These are phyloP conservation scores for Trypanosoma platydactyli DNA, from an alignment of 208 protist genomes.

Conservation along the genomic window DNA sequence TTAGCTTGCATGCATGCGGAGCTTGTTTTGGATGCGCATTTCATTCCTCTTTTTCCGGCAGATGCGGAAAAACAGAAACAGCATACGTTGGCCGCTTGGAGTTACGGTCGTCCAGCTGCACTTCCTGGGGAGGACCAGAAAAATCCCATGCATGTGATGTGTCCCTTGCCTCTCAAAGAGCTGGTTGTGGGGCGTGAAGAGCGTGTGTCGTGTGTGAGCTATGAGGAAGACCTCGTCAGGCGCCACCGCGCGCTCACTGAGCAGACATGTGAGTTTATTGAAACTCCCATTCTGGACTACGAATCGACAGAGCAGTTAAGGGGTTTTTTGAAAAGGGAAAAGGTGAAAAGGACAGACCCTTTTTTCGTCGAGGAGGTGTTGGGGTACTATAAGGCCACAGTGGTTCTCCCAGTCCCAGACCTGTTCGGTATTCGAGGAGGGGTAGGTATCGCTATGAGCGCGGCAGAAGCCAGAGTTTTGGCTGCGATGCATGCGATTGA, in stretches of 20 bases:
- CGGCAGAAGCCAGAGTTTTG: slow-evolving; percentile 52
- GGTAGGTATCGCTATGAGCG: slow-evolving; percentile 63
- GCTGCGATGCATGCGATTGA: slow-evolving; percentile 88
- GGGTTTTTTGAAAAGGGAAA: slow-evolving; percentile 39
- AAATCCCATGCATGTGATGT: slow-evolving; percentile 44
- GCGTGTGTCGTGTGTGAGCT: slow-evolving; percentile 24
- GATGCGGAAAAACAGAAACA: slow-evolving; percentile 58
- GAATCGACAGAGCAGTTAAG: slow-evolving; percentile 46
- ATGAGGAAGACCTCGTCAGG: slow-evolving; percentile 71
- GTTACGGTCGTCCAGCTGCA: slow-evolving; percentile 72
- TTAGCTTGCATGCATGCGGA: slow-evolving; percentile 90
- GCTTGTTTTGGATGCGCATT: slow-evolving; percentile 73
- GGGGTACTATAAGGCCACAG: slow-evolving; percentile 57
- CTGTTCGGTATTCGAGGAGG: slow-evolving; percentile 81
- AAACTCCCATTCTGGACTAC: slow-evolving; percentile 51
- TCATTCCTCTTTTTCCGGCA: slow-evolving; percentile 57
- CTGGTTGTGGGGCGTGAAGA: slow-evolving; percentile 28
- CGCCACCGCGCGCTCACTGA: slow-evolving; percentile 55
- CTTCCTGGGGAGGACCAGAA: slow-evolving; percentile 43
- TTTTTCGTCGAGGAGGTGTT: slow-evolving; percentile 63
- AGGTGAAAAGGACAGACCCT: slow-evolving; percentile 44
- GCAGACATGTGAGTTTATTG: slow-evolving; percentile 58
- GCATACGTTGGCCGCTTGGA: slow-evolving; percentile 78
- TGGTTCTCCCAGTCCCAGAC: slow-evolving; percentile 73
- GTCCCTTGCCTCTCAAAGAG: slow-evolving; percentile 66